These are phyloP conservation scores for Hypsizygus marmoreus DNA, from an alignment of 768 basidiomycete species.

Conservation along the genomic window DNA sequence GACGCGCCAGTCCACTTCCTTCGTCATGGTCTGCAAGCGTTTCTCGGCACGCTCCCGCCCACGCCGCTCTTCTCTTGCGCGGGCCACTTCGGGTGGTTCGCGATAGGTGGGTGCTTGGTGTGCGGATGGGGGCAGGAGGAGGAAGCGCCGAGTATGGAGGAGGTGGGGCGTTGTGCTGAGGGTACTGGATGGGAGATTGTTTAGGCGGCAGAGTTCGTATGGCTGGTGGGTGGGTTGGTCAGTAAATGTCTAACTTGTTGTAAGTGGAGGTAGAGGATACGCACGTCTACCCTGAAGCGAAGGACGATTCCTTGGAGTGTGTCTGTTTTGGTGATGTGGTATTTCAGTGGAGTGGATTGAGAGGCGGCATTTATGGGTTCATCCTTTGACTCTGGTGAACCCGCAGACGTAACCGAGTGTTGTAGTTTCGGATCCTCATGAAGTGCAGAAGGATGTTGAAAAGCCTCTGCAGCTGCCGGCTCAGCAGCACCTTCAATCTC, in stretches of 20 bases:
- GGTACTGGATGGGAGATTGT: conserved; percentile 64
- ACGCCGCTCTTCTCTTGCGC: conserved; percentile 43
- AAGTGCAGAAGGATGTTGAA: too few relatives aligned
- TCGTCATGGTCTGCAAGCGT: conserved; percentile 62
- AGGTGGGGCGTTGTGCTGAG: conserved; percentile 73
- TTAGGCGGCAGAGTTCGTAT: conserved; percentile 62
- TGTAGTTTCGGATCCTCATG: conserved; percentile 1
- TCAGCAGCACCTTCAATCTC: conserved; percentile 1
- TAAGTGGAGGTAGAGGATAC: conserved; percentile 24
- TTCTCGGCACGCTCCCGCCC: conserved; percentile 59
- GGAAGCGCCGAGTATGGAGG: conserved; percentile 63
- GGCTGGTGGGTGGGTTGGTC: conserved; percentile 37
- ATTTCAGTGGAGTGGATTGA: conserved; percentile 33
- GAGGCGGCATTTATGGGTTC: background rate
- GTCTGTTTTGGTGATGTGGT: conserved; percentile 57
- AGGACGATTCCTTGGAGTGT: conserved; percentile 68
- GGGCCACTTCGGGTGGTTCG: conserved; percentile 26
- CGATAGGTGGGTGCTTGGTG: conserved; percentile 24
- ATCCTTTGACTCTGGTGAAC: background rate
- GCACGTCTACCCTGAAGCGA: conserved; percentile 60
- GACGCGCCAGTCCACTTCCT: conserved; percentile 68
- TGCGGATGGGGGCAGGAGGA: conserved; percentile 53
- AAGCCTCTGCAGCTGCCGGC: too few relatives aligned
- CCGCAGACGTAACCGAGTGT: too few relatives aligned
- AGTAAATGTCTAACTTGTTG: background rate